Evolutionary conservation across 352 stramenopile genomes (phyloP).

Genomic region (Phytophthora palmivora): DNA sequence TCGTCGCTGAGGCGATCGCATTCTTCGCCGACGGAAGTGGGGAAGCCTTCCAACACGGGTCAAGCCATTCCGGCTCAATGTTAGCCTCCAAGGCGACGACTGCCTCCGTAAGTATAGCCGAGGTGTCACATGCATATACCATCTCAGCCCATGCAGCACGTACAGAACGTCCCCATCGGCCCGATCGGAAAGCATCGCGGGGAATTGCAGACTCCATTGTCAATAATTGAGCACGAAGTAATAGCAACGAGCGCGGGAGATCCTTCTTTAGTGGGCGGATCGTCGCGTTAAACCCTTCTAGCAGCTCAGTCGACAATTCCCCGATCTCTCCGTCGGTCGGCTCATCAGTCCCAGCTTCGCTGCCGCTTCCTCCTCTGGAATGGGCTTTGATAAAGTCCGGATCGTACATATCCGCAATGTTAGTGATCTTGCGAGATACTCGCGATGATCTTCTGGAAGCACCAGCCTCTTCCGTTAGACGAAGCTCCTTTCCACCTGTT

Average conservation of each 20-base stretch:
- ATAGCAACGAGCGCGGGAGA: slow-evolving; percentile 45
- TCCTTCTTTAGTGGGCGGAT: slow-evolving; percentile 57
- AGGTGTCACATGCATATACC: slow-evolving; percentile 64
- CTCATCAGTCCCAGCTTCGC: slow-evolving; percentile 40
- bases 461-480: slow-evolving; percentile 24
- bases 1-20: slow-evolving; percentile 62
- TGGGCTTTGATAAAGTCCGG: slow-evolving; percentile 56
- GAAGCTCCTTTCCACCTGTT: slow-evolving; percentile 32
- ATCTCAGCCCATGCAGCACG: slow-evolving; percentile 82
- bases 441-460: slow-evolving; percentile 61
- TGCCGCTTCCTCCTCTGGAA: slow-evolving; percentile 22
- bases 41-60: slow-evolving; percentile 78
- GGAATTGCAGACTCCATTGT: slow-evolving; percentile 78
- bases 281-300: slow-evolving; percentile 61
- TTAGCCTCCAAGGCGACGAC: slow-evolving; percentile 80
- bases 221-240: slow-evolving; percentile 75
- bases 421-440: slow-evolving; percentile 80
- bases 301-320: slow-evolving; percentile 71
- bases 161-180: slow-evolving; percentile 68
- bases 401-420: slow-evolving; percentile 85
- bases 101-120: slow-evolving; percentile 60
- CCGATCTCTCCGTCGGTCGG: slow-evolving; percentile 77
- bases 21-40: slow-evolving; percentile 67
- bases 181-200: slow-evolving; percentile 79
- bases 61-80: slow-evolving; percentile 80